Evolutionary conservation across 176 grass and related monocot species (phyloP).

Genomic region (Alloteropsis semialata): DNA sequence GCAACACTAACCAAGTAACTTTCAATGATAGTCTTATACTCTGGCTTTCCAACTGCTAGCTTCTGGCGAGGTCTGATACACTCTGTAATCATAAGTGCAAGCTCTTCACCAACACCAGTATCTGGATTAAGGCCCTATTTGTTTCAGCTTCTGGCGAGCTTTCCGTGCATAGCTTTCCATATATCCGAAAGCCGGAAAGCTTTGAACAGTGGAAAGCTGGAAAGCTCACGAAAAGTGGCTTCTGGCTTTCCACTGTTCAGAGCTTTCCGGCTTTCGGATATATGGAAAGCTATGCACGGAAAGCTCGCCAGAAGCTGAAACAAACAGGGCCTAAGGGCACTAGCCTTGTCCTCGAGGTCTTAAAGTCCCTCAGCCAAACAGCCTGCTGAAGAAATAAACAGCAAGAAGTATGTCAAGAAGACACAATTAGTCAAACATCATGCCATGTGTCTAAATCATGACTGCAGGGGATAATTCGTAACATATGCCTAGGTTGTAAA

Average conservation of each 20-base stretch:
- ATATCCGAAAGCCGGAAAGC: too few relatives aligned
- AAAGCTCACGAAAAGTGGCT: too few relatives aligned
- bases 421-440: background rate
- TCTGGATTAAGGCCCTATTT: background rate
- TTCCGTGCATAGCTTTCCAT: too few relatives aligned
- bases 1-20: too few relatives aligned
- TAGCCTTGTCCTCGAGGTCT: background rate
- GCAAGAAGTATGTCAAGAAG: background rate
- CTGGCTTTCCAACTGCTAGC: background rate
- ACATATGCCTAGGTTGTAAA: background rate
- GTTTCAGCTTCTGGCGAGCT: too few relatives aligned
- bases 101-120: background rate
- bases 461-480: background rate
- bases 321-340: too few relatives aligned
- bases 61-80: background rate
- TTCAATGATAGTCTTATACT: slow-evolving; percentile 16
- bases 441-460: background rate
- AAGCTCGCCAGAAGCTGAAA: too few relatives aligned
- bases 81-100: background rate
- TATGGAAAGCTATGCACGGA: too few relatives aligned
- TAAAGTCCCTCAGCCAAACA: background rate
- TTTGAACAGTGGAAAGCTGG: too few relatives aligned
- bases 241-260: too few relatives aligned
- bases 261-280: too few relatives aligned
- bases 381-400: background rate